Base-by-base conservation (phyloP, 257 asterid species). In the Solanum bulbocastanum region DNA sequence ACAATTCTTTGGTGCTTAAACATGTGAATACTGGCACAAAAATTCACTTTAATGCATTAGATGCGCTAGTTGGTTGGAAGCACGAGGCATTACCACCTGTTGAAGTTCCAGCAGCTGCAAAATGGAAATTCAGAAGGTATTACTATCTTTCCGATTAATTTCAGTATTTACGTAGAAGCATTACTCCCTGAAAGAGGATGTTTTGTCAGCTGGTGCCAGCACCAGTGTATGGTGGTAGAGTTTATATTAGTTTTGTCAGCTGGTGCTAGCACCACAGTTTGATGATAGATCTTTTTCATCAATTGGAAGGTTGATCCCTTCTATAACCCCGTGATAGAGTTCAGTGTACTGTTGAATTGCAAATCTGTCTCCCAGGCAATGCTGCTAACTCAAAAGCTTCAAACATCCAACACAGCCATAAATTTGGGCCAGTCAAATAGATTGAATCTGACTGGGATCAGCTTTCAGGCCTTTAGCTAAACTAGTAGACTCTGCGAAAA, bases 81-180 rank as follows among this genome's bases (percentile, higher is more conserved):
- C 90, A 91, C 86, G 98, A 94, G 90, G 93, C 94, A 44, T 88
- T 97, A 89, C 98, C 98, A 86, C 99, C 99, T 4, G 99, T 97
- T 93, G 98, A 96, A 92, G 98, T 97, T 91, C 98, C 99, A 58
- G 99, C 99, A 13, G 99, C 99, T 87, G 99, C 98, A 86, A 86
- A 90, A 88, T 97, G 99, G 99, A 97, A 97, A 94, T 94, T 89
- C 86, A 92, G 98, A 83, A 90, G 95, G 99, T 95, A 94, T 69
- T 78, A 81, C 39, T 85, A 68, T 69, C 78, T 20, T 33, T 72
- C 35, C 10, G 36, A 39, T 72, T 23, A 39, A 58, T 49, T 49
- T 52, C 88, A 30, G 65, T 56, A 56, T 0, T 22, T 56, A 56
- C 65, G 5, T 56, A 56, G 65, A 56, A 56, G 65, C 65, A 56